phyloP scores from a whole-genome alignment of 345 rosid genomes.

The Sonneratia alba region DNA sequence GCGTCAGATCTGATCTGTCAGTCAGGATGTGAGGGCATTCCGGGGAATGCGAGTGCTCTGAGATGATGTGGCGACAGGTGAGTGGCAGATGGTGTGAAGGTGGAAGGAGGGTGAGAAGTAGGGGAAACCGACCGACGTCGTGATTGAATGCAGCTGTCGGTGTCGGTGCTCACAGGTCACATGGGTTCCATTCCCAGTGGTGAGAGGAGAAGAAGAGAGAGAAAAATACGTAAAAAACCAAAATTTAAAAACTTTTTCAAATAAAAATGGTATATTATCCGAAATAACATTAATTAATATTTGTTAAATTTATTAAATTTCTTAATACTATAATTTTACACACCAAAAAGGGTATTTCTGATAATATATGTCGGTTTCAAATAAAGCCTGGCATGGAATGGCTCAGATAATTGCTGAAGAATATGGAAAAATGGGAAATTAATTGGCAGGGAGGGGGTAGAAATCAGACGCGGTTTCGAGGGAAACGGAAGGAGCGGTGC shows the following conservation, averaged over 20 bases:
- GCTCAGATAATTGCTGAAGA: too few relatives aligned
- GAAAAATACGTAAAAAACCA: background rate
- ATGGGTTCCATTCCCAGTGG: constrained; percentile 9
- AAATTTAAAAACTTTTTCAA: background rate
- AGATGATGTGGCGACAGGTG: background rate
- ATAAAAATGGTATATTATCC: too few relatives aligned
- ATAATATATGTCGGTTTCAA: too few relatives aligned
- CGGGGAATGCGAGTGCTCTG: background rate
- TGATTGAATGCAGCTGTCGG: constrained; percentile 26
- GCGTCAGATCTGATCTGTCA: background rate
- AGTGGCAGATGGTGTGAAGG: background rate
- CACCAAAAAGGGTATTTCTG: too few relatives aligned
- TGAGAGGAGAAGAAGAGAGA: background rate
- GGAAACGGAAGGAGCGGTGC: too few relatives aligned
- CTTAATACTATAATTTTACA: too few relatives aligned
- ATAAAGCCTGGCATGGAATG: too few relatives aligned
- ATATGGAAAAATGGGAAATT: too few relatives aligned
- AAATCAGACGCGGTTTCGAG: too few relatives aligned
- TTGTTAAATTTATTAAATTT: too few relatives aligned
- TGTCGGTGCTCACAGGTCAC: constrained; percentile 38
- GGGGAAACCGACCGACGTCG: constrained; percentile 8
- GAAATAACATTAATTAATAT: too few relatives aligned
- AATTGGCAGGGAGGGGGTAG: too few relatives aligned
- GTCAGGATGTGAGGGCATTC: background rate
- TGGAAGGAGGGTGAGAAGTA: constrained; percentile 8